Conservation (phyloP, 177 flowering plant genomes). For the Vitis hybrid region DNA sequence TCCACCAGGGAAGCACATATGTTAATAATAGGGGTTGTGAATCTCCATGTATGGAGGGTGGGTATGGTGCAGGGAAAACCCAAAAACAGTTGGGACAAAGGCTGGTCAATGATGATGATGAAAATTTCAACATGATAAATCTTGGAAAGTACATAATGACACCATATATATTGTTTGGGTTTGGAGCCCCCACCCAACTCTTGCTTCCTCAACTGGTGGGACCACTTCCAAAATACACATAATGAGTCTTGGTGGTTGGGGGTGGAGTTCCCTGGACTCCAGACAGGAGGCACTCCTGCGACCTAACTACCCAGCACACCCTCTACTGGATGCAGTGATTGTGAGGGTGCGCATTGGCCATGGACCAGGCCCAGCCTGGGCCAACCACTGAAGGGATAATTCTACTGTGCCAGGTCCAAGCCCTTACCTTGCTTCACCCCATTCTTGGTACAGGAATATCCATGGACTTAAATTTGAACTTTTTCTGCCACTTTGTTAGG, state of each 20-base stretch:
- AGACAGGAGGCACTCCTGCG: slow-evolving; percentile 27
- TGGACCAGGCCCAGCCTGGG: slow-evolving; percentile 1
- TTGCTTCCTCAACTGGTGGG: slow-evolving; percentile 7
- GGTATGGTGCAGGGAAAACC: too few species aligned
- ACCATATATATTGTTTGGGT: neutral
- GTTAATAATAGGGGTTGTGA: neutral
- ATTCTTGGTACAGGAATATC: neutral
- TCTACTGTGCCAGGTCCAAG: neutral
- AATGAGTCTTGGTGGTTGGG: slow-evolving; percentile 2
- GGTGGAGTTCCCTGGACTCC: slow-evolving; percentile 14
- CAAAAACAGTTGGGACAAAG: slow-evolving; percentile 6
- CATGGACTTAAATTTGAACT: too few species aligned
- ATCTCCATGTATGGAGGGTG: neutral
- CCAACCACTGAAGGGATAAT: too few species aligned
- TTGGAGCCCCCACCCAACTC: neutral
- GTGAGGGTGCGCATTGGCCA: neutral
- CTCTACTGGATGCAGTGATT: neutral
- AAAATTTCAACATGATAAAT: slow-evolving; percentile 3
- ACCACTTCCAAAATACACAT: slow-evolving; percentile 6
- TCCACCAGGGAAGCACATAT: slow-evolving; percentile 1
- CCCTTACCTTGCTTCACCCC: neutral
- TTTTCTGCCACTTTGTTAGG: too few species aligned
- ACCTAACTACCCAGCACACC: slow-evolving; percentile 16
- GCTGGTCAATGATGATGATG: slow-evolving; percentile 7
- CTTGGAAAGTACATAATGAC: slow-evolving; percentile 14